Percentiles rank a stretch among this genome's conserved stretches.
Conservation (phyloP, 805 yeast species). For the Ogataea minuta region DNA sequence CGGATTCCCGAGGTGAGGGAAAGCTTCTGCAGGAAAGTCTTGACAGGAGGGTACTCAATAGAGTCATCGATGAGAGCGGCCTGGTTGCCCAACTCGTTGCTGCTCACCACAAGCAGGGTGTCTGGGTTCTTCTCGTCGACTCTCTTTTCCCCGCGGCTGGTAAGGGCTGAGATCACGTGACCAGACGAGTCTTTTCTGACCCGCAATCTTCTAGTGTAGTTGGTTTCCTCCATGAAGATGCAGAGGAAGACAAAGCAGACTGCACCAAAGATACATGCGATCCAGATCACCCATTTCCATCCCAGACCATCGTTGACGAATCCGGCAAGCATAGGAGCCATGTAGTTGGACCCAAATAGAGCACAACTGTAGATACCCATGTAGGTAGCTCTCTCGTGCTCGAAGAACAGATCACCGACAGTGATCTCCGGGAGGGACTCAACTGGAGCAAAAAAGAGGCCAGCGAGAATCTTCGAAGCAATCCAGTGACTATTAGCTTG, state of each 20-base stretch:
- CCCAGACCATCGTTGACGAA: conserved; percentile 49
- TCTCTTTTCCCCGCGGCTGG: conserved; percentile 5
- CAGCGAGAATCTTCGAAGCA: conserved; percentile 31
- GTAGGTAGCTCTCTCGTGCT: conserved; percentile 48
- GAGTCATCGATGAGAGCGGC: conserved; percentile 4
- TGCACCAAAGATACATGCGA: conserved; percentile 47
- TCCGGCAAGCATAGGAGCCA: conserved; percentile 62
- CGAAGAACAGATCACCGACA: conserved; percentile 49
- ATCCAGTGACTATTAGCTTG: conserved; percentile 33
- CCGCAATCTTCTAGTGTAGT: conserved; percentile 35
- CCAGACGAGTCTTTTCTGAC: conserved; percentile 3
- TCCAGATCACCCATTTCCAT: conserved; percentile 53
- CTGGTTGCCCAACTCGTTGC: conserved; percentile 5
- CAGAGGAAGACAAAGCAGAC: conserved; percentile 39
- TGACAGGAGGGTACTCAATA: neutral
- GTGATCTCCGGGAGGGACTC: conserved; percentile 52
- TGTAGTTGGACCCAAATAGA: conserved; percentile 51
- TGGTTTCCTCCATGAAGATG: conserved; percentile 56
- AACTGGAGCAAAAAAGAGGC: conserved; percentile 36
- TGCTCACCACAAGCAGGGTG: neutral
- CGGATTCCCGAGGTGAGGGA: conserved; percentile 40
- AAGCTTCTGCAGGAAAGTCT: conserved; percentile 39
- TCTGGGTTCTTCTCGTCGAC: conserved; percentile 3
- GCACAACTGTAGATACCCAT: conserved; percentile 53
- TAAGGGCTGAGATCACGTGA: conserved; percentile 4